These are phyloP conservation scores for Tremella mesenterica DNA, from an alignment of 768 basidiomycete species.

Conservation along the genomic window DNA sequence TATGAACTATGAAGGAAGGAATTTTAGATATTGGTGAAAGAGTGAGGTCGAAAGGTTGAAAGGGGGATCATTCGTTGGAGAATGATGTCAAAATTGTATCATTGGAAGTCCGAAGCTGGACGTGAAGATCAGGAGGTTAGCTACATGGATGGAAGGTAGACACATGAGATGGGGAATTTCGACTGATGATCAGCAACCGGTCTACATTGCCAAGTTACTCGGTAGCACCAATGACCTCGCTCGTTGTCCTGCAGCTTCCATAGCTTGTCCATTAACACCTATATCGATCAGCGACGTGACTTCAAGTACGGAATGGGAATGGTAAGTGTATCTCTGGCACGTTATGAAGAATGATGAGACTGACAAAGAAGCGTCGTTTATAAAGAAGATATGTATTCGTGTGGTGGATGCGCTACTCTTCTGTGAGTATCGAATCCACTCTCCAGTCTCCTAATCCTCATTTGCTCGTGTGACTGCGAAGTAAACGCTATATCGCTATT, in stretches of 20 bases:
- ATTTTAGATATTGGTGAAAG: too few species aligned
- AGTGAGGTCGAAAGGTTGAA: too few species aligned
- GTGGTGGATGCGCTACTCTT: slow-evolving; percentile 20
- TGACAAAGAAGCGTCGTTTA: slow-evolving; percentile 10
- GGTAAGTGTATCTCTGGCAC: slow-evolving; percentile 7
- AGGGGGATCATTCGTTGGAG: too few species aligned
- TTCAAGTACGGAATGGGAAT: slow-evolving; percentile 11
- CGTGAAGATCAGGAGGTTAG: too few species aligned
- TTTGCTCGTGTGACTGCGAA: neutral
- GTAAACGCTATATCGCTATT: neutral
- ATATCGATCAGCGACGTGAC: neutral
- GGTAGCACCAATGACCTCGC: slow-evolving; percentile 1
- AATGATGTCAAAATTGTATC: too few species aligned
- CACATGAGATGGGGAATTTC: too few species aligned
- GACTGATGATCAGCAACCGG: too few species aligned
- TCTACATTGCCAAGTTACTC: too few species aligned
- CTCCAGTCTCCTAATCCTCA: neutral
- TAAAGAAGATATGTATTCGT: slow-evolving; percentile 20
- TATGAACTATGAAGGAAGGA: too few species aligned
- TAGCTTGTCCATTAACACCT: slow-evolving; percentile 15
- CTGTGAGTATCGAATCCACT: slow-evolving; percentile 8
- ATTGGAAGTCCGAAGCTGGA: too few species aligned
- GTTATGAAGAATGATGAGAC: neutral
- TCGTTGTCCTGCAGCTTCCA: slow-evolving; percentile 10
- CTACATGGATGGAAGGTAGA: too few species aligned